A percentile compares a stretch with the other conserved stretches of the same genome.
phyloP scores from a whole-genome alignment of 163 green algal genomes.

The Chlamydomonas reinhardtii region DNA sequence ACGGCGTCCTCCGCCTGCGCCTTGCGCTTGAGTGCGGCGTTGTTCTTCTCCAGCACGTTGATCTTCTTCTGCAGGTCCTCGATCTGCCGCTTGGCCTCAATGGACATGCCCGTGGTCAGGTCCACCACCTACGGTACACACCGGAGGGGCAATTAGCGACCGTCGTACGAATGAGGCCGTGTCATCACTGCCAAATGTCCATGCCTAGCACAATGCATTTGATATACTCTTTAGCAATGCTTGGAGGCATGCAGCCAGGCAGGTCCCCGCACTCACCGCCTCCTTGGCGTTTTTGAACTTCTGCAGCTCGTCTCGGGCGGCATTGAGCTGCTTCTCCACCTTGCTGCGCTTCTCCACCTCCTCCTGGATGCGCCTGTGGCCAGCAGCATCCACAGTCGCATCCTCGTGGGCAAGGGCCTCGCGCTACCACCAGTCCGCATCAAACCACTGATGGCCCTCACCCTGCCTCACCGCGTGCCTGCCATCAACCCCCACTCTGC shows the following conservation, averaged over 20 bases:
- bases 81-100: constrained; percentile 62
- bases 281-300: constrained; percentile 55
- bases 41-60: constrained; percentile 73
- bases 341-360: constrained; percentile 26
- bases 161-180: no score
- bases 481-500: no score
- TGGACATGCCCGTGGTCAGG: constrained; percentile 61
- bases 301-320: constrained; percentile 34
- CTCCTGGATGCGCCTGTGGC: constrained; percentile 23
- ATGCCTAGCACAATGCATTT: no score
- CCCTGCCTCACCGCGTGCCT: no score
- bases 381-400: no score
- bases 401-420: no score
- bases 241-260: no score
- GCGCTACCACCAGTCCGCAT: not conserved
- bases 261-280: constrained; percentile 14
- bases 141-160: not conserved
- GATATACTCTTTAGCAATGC: no score
- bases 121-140: no score
- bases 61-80: constrained; percentile 72
- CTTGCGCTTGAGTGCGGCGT: constrained; percentile 55
- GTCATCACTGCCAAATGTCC: no score
- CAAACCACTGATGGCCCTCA: no score
- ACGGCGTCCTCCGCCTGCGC: constrained; percentile 20
- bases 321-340: constrained; percentile 46